These are phyloP conservation scores for Mortierella alpina DNA, from an alignment of 192 early-diverging fungal species.

Conservation along the genomic window DNA sequence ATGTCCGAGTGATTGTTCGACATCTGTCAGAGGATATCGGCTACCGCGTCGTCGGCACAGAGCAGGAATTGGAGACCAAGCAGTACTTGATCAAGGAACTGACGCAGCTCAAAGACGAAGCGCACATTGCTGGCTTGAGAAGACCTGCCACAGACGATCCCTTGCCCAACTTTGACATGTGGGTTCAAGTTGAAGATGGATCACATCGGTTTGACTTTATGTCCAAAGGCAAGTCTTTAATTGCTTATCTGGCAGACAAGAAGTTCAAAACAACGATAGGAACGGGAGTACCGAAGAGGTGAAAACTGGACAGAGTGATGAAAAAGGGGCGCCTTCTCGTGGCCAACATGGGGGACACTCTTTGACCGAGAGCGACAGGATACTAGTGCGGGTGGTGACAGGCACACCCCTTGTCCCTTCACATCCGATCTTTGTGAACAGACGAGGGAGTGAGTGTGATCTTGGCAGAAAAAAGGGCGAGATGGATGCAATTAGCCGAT, in stretches of 20 bases:
- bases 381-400: neutral
- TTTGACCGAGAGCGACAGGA: no score
- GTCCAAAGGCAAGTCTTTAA: slow-evolving; percentile 63
- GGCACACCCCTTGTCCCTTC: neutral
- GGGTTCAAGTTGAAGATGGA: slow-evolving; percentile 69
- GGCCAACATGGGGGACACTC: no score
- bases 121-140: slow-evolving; percentile 44
- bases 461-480: no score
- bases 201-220: slow-evolving; percentile 80
- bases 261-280: neutral
- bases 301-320: neutral
- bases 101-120: slow-evolving; percentile 48
- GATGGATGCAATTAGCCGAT: no score
- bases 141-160: slow-evolving; percentile 23
- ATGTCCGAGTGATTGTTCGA: slow-evolving; percentile 60
- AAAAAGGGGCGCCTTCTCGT: neutral
- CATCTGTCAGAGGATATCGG: slow-evolving; percentile 67
- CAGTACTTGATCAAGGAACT: slow-evolving; percentile 20
- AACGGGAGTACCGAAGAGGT: no score
- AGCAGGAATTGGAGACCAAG: slow-evolving; percentile 50
- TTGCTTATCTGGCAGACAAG: neutral
- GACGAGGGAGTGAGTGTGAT: no score
- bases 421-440: no score
- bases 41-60: slow-evolving; percentile 65
- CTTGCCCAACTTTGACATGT: slow-evolving; percentile 66